Percentiles rank a stretch among this genome's conserved stretches.
Evolutionary conservation across 768 basidiomycete species (phyloP).

Genomic region (Leccinum subgranulosum): DNA sequence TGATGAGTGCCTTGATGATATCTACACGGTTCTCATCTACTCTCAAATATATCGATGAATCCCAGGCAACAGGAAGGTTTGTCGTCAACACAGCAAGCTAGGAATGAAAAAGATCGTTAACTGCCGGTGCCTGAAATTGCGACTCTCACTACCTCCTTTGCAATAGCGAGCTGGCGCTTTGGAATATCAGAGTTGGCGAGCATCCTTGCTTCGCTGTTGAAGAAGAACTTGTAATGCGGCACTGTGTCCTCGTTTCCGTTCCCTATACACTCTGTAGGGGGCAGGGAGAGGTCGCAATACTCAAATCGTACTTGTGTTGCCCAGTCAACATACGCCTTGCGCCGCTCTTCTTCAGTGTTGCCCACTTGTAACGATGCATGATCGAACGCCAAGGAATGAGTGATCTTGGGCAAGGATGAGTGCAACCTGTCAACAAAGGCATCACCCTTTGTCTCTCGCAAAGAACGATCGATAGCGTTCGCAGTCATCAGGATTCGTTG

Average conservation of each 20-base stretch:
- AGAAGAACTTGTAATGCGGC: constrained; percentile 81
- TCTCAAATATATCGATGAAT: constrained; percentile 88
- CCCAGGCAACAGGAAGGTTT: constrained; percentile 92
- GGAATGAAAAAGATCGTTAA: constrained; percentile 13
- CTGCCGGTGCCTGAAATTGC: background rate
- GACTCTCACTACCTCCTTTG: constrained; percentile 72
- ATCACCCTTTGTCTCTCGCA: constrained; percentile 87
- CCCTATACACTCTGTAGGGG: constrained; percentile 28
- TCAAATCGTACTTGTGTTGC: constrained; percentile 79
- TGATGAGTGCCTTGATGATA: constrained; percentile 88
- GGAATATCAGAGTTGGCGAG: constrained; percentile 83
- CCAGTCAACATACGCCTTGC: constrained; percentile 80
- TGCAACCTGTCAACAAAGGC: constrained; percentile 80
- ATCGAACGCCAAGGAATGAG: constrained; percentile 49
- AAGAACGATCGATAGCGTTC: constrained; percentile 80
- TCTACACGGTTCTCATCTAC: constrained; percentile 93
- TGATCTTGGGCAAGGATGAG: constrained; percentile 70
- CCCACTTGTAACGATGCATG: constrained; percentile 36
- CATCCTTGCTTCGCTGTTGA: constrained; percentile 80
- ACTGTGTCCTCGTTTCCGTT: constrained; percentile 47
- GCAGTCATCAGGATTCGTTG: constrained; percentile 81
- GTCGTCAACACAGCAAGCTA: constrained; percentile 92
- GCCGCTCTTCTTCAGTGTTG: constrained; percentile 61
- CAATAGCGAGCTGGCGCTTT: constrained; percentile 89
- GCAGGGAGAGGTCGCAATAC: constrained; percentile 81